Conservation (phyloP, 345 rosid species). For the Odontarrhena argentea region DNA sequence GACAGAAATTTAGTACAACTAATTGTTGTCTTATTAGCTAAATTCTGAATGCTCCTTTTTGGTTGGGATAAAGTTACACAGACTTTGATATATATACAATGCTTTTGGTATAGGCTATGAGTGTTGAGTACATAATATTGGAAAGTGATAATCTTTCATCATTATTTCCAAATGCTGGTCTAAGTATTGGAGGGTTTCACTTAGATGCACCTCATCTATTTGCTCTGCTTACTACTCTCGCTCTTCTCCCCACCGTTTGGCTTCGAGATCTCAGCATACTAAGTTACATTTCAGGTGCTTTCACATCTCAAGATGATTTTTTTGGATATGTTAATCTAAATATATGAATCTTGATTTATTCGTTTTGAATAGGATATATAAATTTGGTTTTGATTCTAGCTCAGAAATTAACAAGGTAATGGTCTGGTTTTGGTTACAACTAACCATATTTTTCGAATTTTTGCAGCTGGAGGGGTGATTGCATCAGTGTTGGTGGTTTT, state of each 20-base stretch:
- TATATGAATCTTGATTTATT: too few relatives aligned
- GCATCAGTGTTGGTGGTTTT: constrained; percentile 77
- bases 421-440: background rate
- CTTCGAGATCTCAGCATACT: constrained; percentile 85
- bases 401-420: background rate
- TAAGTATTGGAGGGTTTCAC: constrained; percentile 60
- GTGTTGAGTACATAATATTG: constrained; percentile 87
- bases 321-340: background rate
- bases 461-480: constrained; percentile 88
- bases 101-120: constrained; percentile 64
- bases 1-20: background rate
- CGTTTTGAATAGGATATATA: background rate
- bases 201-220: constrained; percentile 65
- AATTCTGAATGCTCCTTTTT: constrained; percentile 3
- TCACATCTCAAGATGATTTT: background rate
- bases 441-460: background rate
- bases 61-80: constrained; percentile 2
- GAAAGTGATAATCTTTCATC: constrained; percentile 86
- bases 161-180: constrained; percentile 76
- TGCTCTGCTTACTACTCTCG: constrained; percentile 67
- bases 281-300: constrained; percentile 82
- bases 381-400: background rate
- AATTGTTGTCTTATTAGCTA: background rate
- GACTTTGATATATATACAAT: constrained; percentile 9
- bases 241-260: constrained; percentile 91